phyloP scores from a whole-genome alignment of 495 filamentous ascomycete species.

The Talaromyces nanjingensis region DNA sequence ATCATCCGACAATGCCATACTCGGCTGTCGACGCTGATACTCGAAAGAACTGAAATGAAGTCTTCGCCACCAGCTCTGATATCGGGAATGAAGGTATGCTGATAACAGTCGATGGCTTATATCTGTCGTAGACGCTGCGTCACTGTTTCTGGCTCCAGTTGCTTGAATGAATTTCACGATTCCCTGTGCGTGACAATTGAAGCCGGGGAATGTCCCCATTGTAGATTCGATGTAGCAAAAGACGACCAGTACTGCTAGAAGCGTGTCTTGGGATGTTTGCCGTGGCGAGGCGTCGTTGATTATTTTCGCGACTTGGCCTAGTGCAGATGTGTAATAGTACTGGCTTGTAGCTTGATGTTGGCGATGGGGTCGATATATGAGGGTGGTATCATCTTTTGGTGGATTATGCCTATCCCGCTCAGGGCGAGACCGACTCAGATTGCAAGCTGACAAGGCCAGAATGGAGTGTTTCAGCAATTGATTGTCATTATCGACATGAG shows the following conservation, averaged over 20 bases:
- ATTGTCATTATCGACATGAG: background rate
- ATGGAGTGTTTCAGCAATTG: background rate
- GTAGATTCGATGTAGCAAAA: background rate
- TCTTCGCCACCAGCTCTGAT: background rate
- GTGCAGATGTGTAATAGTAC: background rate
- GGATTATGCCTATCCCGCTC: background rate
- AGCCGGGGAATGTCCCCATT: background rate
- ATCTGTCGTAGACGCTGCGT: background rate
- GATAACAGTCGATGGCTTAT: background rate
- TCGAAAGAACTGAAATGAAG: background rate
- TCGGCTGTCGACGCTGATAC: background rate
- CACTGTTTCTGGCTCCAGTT: background rate
- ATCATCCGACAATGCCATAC: background rate
- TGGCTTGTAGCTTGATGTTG: background rate
- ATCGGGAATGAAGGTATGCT: background rate
- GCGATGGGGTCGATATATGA: background rate
- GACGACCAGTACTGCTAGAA: background rate
- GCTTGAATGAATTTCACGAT: background rate
- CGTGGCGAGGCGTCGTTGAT: background rate
- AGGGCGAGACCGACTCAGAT: background rate
- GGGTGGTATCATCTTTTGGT: background rate
- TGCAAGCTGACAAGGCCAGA: background rate
- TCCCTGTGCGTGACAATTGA: background rate
- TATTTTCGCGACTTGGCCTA: background rate
- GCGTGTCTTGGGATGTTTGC: background rate